Conservation (phyloP, 208 protist genomes). For the Wallacemonas sp. region DNA sequence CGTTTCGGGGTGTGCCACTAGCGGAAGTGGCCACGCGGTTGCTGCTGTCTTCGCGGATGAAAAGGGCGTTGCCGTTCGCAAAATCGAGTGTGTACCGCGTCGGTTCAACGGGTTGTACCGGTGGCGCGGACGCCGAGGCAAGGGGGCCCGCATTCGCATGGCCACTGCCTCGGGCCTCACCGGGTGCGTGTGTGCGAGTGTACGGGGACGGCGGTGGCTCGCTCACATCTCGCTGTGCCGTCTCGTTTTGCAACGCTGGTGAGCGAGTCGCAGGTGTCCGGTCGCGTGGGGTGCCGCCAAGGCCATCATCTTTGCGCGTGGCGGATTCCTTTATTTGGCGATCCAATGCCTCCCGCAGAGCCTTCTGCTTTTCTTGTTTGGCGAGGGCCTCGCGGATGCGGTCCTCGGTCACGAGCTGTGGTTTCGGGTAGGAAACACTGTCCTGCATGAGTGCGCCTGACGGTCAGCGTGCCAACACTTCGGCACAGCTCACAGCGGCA, state of each 20-base stretch:
- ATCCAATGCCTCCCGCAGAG: conserved; percentile 61
- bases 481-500: no score
- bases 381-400: conserved; percentile 44
- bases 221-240: neutral
- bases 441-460: conserved; percentile 22
- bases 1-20: neutral
- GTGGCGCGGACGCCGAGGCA: neutral
- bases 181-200: neutral
- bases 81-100: conserved; percentile 54
- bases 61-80: conserved; percentile 34
- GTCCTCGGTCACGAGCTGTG: conserved; percentile 61
- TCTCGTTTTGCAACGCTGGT: neutral
- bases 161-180: no score
- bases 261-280: no score
- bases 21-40: neutral
- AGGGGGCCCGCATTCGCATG: no score
- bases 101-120: neutral
- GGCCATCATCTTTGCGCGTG: conserved; percentile 1
- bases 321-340: conserved; percentile 55
- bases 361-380: conserved; percentile 66
- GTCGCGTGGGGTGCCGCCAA: neutral
- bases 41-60: conserved; percentile 19
- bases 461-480: no score
- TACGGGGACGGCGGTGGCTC: neutral
- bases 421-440: conserved; percentile 40